A percentile compares a stretch with the other conserved stretches of the same genome.
Evolutionary conservation across 2,329 filamentous ascomycete species (phyloP).

Genomic region (Diplodia corticola): DNA sequence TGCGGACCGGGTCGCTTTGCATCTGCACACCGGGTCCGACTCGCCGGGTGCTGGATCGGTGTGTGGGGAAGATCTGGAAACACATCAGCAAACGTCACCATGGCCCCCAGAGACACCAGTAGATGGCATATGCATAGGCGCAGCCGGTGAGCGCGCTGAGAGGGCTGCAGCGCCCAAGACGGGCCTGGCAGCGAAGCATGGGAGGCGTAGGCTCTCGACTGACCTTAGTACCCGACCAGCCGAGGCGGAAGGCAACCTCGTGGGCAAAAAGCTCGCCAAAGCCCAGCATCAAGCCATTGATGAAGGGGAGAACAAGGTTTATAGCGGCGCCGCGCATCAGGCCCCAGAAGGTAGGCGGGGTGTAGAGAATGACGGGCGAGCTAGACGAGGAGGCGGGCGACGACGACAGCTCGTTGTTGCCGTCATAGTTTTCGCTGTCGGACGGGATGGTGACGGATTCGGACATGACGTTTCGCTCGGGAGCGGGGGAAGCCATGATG

Average conservation of each 20-base stretch:
- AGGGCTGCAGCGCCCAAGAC: neutral
- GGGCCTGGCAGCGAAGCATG: neutral
- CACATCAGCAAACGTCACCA: neutral
- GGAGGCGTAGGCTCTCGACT: neutral
- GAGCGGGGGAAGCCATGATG: slow-evolving; percentile 21
- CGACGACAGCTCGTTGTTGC: slow-evolving; percentile 60
- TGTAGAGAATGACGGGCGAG: slow-evolving; percentile 78
- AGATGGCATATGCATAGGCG: neutral
- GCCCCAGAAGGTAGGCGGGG: slow-evolving; percentile 83
- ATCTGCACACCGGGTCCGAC: slow-evolving; percentile 84
- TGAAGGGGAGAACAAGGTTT: slow-evolving; percentile 90
- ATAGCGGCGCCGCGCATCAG: slow-evolving; percentile 86
- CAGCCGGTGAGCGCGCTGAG: neutral
- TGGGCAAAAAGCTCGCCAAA: slow-evolving; percentile 97
- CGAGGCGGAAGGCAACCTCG: slow-evolving; percentile 87
- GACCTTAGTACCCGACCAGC: slow-evolving; percentile 94
- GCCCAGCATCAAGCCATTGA: slow-evolving; percentile 97
- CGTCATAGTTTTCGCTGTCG: slow-evolving; percentile 80
- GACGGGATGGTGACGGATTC: slow-evolving; percentile 75
- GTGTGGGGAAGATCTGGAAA: slow-evolving; percentile 56
- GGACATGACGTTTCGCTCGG: slow-evolving; percentile 49
- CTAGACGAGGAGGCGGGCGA: slow-evolving; percentile 62
- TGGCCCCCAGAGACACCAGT: no score
- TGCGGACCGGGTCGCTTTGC: slow-evolving; percentile 63
- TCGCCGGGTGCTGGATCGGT: slow-evolving; percentile 62